These are phyloP conservation scores for Colletotrichum magnum DNA, from an alignment of 2,329 filamentous ascomycete genomes.

Conservation along the genomic window DNA sequence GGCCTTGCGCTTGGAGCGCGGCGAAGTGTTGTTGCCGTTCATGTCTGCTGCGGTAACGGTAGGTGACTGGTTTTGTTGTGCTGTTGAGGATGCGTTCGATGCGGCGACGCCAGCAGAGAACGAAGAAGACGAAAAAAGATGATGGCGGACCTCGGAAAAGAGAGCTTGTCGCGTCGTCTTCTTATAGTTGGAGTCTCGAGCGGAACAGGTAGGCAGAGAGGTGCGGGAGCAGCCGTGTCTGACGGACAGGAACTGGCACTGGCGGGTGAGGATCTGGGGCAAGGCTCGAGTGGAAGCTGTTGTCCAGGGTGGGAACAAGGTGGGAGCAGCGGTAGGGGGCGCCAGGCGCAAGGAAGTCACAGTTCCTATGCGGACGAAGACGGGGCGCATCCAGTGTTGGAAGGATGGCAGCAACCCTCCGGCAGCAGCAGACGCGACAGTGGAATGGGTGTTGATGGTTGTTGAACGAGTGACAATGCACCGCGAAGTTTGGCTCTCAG, in stretches of 20 bases:
- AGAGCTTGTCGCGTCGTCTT: conserved; percentile 26
- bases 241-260: conserved; percentile 23
- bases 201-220: neutral
- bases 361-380: conserved; percentile 35
- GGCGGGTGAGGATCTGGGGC: conserved; percentile 29
- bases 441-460: neutral
- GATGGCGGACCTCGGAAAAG: conserved; percentile 10
- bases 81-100: conserved; percentile 7
- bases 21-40: conserved; percentile 58
- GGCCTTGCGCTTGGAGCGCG: conserved; percentile 68
- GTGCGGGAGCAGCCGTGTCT: conserved; percentile 36
- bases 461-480: conserved; percentile 13
- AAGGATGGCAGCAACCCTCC: conserved; percentile 33
- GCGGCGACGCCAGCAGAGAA: conserved; percentile 3
- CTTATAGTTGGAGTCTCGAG: conserved; percentile 32
- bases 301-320: conserved; percentile 27
- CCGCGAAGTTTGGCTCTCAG: conserved; percentile 7
- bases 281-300: conserved; percentile 5
- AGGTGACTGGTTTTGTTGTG: conserved; percentile 18
- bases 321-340: conserved; percentile 30
- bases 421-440: neutral
- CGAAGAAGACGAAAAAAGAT: conserved; percentile 14
- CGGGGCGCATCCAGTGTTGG: conserved; percentile 37
- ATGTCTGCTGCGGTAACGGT: conserved; percentile 49
- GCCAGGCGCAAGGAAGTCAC: conserved; percentile 39